phyloP scores from a whole-genome alignment of 768 basidiomycete species.

The Amanita polypyramis region DNA sequence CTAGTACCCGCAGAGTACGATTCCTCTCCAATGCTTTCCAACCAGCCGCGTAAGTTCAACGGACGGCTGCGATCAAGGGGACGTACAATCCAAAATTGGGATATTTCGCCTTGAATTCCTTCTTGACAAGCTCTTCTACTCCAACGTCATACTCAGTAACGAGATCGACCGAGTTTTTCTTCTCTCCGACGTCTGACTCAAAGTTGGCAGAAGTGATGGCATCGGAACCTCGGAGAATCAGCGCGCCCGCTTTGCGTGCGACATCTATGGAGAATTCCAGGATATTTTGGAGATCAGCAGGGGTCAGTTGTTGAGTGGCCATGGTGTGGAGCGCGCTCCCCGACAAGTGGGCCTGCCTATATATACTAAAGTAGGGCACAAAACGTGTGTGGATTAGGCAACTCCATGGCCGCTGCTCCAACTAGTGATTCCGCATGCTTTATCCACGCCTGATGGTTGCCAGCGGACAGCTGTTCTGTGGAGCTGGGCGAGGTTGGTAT shows the following conservation, averaged over 20 bases:
- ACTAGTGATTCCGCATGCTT: not conserved
- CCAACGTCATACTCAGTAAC: slow-evolving; percentile 92
- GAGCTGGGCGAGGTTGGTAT: no score
- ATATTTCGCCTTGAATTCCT: slow-evolving; percentile 52
- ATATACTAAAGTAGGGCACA: not conserved
- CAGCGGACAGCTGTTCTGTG: no score
- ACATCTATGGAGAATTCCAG: slow-evolving; percentile 62
- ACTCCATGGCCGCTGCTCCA: not conserved
- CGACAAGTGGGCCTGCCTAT: no score
- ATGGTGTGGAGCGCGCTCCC: slow-evolving; percentile 16
- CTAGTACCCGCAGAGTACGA: slow-evolving; percentile 71
- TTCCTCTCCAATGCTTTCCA: slow-evolving; percentile 83
- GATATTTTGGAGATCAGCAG: slow-evolving; percentile 42
- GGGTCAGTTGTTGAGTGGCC: slow-evolving; percentile 29
- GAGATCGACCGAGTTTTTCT: slow-evolving; percentile 90
- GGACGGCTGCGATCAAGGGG: not conserved
- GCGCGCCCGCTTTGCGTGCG: slow-evolving; percentile 61
- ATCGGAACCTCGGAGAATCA: slow-evolving; percentile 70
- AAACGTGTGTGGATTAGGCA: no score
- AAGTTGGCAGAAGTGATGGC: slow-evolving; percentile 48
- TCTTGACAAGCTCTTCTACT: slow-evolving; percentile 79
- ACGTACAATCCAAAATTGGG: slow-evolving; percentile 79
- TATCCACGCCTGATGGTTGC: no score
- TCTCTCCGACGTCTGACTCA: slow-evolving; percentile 56
- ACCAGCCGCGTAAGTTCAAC: not conserved